phyloP scores from a whole-genome alignment of 768 basidiomycete genomes.

The Boletus speciosus region DNA sequence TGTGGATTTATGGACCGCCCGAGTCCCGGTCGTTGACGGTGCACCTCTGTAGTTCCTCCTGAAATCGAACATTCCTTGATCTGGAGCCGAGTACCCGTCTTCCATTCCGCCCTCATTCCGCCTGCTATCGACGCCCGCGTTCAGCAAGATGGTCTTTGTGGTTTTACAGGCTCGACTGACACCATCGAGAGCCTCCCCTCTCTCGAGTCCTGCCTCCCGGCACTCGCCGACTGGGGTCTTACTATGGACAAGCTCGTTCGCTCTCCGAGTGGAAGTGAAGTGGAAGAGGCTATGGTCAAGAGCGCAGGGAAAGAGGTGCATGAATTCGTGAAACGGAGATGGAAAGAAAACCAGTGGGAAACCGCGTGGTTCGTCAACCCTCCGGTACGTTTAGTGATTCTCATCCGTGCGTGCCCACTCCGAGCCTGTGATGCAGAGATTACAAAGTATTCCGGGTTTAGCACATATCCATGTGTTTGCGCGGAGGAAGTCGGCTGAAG shows the following conservation, averaged over 20 bases:
- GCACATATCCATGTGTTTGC: slow-evolving; percentile 90
- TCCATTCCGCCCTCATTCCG: slow-evolving; percentile 56
- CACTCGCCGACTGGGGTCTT: slow-evolving; percentile 67
- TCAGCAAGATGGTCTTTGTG: slow-evolving; percentile 75
- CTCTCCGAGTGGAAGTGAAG: slow-evolving; percentile 47
- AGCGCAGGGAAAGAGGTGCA: slow-evolving; percentile 57
- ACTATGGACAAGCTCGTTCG: slow-evolving; percentile 58
- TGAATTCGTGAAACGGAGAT: slow-evolving; percentile 59
- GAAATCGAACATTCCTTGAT: slow-evolving; percentile 73
- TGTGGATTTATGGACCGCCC: background rate
- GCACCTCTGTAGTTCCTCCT: slow-evolving; percentile 48
- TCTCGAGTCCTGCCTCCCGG: slow-evolving; percentile 54
- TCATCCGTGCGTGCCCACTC: background rate
- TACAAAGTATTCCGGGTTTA: slow-evolving; percentile 78
- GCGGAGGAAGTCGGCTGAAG: slow-evolving; percentile 41
- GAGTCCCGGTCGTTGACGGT: background rate
- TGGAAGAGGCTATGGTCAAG: slow-evolving; percentile 50
- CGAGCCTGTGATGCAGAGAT: slow-evolving; percentile 43
- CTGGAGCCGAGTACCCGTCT: slow-evolving; percentile 74
- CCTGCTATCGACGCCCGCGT: slow-evolving; percentile 52
- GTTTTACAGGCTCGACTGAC: slow-evolving; percentile 63
- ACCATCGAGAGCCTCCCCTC: slow-evolving; percentile 59
- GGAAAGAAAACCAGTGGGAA: slow-evolving; percentile 78
- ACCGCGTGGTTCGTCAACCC: slow-evolving; percentile 92
- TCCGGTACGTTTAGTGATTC: slow-evolving; percentile 48